Evolutionary conservation across 768 basidiomycete species (phyloP), one percentile per base, ranked within the genome.

Genomic region (Polyporus arcularius): DNA sequence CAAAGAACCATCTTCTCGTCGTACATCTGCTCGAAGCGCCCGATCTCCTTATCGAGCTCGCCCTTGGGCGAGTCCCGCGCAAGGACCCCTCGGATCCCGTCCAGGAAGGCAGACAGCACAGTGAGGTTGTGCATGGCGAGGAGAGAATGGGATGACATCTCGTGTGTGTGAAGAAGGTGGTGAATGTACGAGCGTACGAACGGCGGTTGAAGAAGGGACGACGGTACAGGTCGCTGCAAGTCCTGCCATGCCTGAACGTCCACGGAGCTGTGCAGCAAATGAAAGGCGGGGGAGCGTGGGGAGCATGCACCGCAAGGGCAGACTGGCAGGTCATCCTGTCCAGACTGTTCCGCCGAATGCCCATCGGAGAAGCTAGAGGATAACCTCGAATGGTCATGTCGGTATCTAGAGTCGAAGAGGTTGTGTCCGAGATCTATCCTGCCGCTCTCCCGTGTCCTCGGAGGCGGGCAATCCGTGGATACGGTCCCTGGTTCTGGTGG

Each of bases 91-190:
- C 92, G 80, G 1, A 94, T 75, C 0, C 82, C 83, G 0, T 73
- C 74, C 47, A 94, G 84, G 69, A 95, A 91, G 1, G 74, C 70
- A 42, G 86, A 82, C 30, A 92, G 74, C 1, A 94, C 81, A 0
- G 82, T 70, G 31, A 92, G 77, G 65, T 95, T 96, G 72, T 96
- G 94, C 74, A 86, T 78, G 11, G 79, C 80, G 16, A 95, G 81
- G 26, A 94, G 72, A 4, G 90, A 70, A 65, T 95, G 91, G 0
- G 91, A 88, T 0, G 87, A 85, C 93, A 96, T 94, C 72, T 96
- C 94, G 72, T 95, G 94, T 6, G 93, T 93, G 53, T 89, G 87
- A 39, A 94, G 75, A 14, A 96, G 82, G 66, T 96, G 93, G 69
- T 96, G 92, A 32, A 93, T 53, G 65, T 95, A 96, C 2, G 89